phyloP scores from a whole-genome alignment of 2,329 filamentous ascomycete species.

The Aspergillus awamori region DNA sequence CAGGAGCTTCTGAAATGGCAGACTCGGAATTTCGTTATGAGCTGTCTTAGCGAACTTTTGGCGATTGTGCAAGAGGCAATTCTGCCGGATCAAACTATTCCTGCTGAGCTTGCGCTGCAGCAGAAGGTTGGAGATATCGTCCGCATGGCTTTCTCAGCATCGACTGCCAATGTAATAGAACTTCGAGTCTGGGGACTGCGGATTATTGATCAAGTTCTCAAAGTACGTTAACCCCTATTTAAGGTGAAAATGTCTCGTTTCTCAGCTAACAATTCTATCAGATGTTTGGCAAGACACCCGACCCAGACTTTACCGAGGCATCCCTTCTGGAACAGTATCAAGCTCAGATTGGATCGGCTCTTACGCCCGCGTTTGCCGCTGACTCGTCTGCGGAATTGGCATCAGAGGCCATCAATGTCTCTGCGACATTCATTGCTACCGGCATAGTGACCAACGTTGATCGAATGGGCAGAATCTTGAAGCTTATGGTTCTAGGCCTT shows the following conservation, averaged over 20 bases:
- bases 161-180: conserved; percentile 88
- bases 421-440: conserved; percentile 95
- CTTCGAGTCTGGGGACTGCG: conserved; percentile 88
- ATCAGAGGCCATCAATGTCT: conserved; percentile 94
- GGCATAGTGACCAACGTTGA: conserved; percentile 97
- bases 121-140: conserved; percentile 87
- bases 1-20: conserved; percentile 95
- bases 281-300: conserved; percentile 92
- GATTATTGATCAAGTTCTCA: conserved; percentile 89
- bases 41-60: conserved; percentile 82
- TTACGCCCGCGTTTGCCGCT: conserved; percentile 92
- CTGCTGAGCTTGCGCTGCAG: conserved; percentile 77
- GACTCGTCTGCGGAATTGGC: conserved; percentile 96
- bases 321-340: conserved; percentile 97
- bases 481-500: conserved; percentile 84
- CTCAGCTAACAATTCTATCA: conserved; percentile 25
- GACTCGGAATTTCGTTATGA: conserved; percentile 90
- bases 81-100: conserved; percentile 74
- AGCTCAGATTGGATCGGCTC: conserved; percentile 92
- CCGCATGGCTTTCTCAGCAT: conserved; percentile 95
- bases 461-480: conserved; percentile 97
- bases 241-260: conserved; percentile 1
- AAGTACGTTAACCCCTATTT: conserved; percentile 46
- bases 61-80: conserved; percentile 76
- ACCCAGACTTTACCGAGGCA: conserved; percentile 96